Evolutionary conservation across 83 land plant genomes (phyloP), one percentile per base, ranked within the genome.

Genomic region (Thuja plicata): DNA sequence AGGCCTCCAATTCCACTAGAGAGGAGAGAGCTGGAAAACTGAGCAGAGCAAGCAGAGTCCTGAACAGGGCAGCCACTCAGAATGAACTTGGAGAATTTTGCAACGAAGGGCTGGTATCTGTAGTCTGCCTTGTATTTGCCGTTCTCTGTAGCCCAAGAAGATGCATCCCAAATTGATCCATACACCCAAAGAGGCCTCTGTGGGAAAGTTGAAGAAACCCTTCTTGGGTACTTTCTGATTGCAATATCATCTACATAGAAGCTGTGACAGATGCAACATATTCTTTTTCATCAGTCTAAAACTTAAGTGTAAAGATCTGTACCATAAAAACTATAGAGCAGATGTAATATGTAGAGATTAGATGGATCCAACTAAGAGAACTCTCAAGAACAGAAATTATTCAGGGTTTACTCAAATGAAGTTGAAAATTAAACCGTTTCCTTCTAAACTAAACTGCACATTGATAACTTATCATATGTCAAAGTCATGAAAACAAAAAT

Each of bases 201-300:
- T 9, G 93, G 93, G 37, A 87, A 92, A 46, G 87, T 88, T 10
- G 81, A 40, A 10, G 92, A 88, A 10, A 87, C 38, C 70, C 77
- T 85, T 40, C 50, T 54, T 38, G 90, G 73, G 71, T 89, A 88
- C 82, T 88, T 89, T 16, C 93, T 81, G 62, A 92, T 91, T 13
- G 93, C 93, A 74, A 92, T 62, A 37, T 87, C 62, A 87, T 92
- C 93, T 32, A 92, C 88, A 54, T 87, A 92, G 71, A 92, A 92
- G 55, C 93, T 92, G 87, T 27, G 9, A 83, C 6, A 83, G 55
- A 27, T 8, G 15, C 35, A 83, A 83, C 48, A 80, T 10, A 27
- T 76, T 10, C 79, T 10, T 76, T 76, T 32, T 34, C 15, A 19
- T 76, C 5, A 76, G 79, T 2, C 3, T 37, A n/a, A 73, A 60